phyloP scores from a whole-genome alignment of 2,329 filamentous ascomycete genomes.

The Biscogniauxia marginata region DNA sequence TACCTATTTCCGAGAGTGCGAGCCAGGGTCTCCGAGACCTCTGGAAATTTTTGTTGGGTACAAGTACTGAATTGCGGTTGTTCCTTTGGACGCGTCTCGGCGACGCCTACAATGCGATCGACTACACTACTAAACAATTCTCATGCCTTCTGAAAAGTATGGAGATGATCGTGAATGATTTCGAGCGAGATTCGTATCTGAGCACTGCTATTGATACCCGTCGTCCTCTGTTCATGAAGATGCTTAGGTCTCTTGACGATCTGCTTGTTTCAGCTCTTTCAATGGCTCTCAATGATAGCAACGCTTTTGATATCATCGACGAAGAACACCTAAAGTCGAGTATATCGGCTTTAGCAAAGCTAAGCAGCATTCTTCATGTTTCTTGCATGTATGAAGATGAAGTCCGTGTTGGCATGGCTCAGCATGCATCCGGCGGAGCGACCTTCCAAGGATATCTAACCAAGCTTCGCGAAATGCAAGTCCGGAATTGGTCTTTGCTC shows the following conservation, averaged over 20 bases:
- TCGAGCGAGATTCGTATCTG: constrained; percentile 62
- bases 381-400: constrained; percentile 83
- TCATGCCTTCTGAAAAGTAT: constrained; percentile 85
- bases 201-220: constrained; percentile 61
- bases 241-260: constrained; percentile 77
- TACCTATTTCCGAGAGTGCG: constrained; percentile 51
- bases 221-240: constrained; percentile 69
- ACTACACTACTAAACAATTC: constrained; percentile 83
- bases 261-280: constrained; percentile 70
- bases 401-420: constrained; percentile 71
- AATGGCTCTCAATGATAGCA: constrained; percentile 63
- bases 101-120: constrained; percentile 81
- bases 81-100: constrained; percentile 91
- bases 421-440: constrained; percentile 57
- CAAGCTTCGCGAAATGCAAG: constrained; percentile 81
- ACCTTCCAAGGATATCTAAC: constrained; percentile 58
- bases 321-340: constrained; percentile 73
- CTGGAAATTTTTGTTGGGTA: constrained; percentile 78
- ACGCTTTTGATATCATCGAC: constrained; percentile 80
- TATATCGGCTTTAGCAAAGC: constrained; percentile 66
- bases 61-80: constrained; percentile 77
- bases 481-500: constrained; percentile 83
- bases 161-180: constrained; percentile 70
- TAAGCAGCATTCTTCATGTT: constrained; percentile 74
- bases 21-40: constrained; percentile 69